A percentile compares a stretch with the other conserved stretches of the same genome.
Conservation (phyloP, 1,284 basidiomycete species). For the Takashimella tepidaria region DNA sequence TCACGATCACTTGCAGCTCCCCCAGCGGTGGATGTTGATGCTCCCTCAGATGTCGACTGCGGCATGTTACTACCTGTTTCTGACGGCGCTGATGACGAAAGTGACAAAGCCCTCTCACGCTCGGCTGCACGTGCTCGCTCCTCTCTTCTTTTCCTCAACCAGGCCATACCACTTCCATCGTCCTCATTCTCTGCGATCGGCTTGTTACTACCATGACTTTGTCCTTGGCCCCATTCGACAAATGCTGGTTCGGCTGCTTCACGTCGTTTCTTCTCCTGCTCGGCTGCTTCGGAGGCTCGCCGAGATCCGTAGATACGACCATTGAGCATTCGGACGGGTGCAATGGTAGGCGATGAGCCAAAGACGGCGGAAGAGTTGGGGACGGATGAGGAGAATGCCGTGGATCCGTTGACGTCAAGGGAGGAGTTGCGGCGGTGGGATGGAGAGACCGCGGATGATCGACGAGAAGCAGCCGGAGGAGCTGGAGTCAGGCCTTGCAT, state of each 20-base stretch:
- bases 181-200: conserved; percentile 28
- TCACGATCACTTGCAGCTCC: background rate
- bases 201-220: background rate
- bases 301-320: conserved; percentile 45
- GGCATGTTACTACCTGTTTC: conserved; percentile 2
- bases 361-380: conserved; percentile 1
- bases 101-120: conserved; percentile 16
- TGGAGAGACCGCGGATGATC: background rate
- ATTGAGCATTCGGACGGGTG: conserved; percentile 43
- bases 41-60: background rate
- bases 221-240: conserved; percentile 17
- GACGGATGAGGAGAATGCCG: conserved; percentile 7
- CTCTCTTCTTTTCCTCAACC: conserved; percentile 43
- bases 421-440: conserved; percentile 2
- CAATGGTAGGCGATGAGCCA: conserved; percentile 12
- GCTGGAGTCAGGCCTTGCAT: conserved; percentile 22
- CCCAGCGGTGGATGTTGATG: background rate
- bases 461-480: background rate
- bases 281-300: conserved; percentile 36
- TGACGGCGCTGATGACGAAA: background rate
- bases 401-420: conserved; percentile 3
- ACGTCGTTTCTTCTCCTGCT: conserved; percentile 19
- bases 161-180: conserved; percentile 47
- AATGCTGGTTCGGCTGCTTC: conserved; percentile 42
- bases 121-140: conserved; percentile 34